Base-by-base conservation (phyloP, 2,329 filamentous ascomycete genomes). In the Trichophaea hybrida region DNA sequence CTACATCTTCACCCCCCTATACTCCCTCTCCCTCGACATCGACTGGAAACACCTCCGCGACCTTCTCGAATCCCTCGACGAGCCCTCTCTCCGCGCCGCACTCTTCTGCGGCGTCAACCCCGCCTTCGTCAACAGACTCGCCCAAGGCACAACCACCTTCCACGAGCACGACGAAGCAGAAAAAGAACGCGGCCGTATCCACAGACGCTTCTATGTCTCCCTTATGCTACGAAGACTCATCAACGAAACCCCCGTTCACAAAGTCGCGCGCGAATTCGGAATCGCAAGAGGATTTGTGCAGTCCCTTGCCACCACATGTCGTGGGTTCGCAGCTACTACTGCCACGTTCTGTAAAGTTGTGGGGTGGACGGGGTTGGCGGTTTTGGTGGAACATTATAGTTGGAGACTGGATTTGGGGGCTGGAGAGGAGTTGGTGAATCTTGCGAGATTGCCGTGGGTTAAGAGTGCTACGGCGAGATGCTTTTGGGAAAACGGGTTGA, bases 261-360 rank as follows among this genome's bases (percentile, higher is more conserved):
- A 76, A 2, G 83, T 89, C 33, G 82, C 85, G 32, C 75, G 76
- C 13, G 87, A 86, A 68, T 90, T 87, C 69, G 78, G 81, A 62
- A 80, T 81, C 61, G 81, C 84, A 6, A 78, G 86, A 17, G 86
- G 85, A 1, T 77, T 79, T 4, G 80, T 89, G 8, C 86, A 90
- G 70, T 85, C 77, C 17, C 75, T 89, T 1, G 80, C 84, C 1
- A 84, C 88, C 67, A 85, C 82, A 1, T 88, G 85, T 65, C 82
- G 88, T 64, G 86, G 86, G 0, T 90, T 89, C 68, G 86, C 85
- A 2, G 83, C 84, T 1, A 85, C 85, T 2, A 87, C 88, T 76
- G 80, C 89, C 61, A 88, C 86, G 65, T 89, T 89, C 68, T 89
- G 85, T 68, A 78, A 87, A 65, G 77, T 80, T 15, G 88, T 90